Evolutionary conservation across 1,139 yeast genomes (phyloP), one percentile per base, ranked within the genome.

Genomic region (Protomyces macrosporus): DNA sequence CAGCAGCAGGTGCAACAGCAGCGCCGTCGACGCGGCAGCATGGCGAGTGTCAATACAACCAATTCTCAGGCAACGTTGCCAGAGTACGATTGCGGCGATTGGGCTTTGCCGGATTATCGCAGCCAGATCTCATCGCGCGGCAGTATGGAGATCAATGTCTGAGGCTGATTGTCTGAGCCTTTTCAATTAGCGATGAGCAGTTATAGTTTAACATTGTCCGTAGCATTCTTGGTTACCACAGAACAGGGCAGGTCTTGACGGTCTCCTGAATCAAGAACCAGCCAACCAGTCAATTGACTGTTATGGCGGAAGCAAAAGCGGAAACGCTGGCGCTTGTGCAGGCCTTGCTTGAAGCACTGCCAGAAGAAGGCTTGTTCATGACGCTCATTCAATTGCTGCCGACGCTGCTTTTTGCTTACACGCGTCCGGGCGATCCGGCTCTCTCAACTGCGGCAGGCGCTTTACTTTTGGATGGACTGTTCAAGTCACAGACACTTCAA

Each of bases 1-100:
- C 39, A 35, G 14, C 54, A 45, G 7, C 34, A 12, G 9, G 9
- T 40, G 39, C 54, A 45, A 14, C 30, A 45, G 34, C 60, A 53
- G 16, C 35, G 55, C 1, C 60, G 52, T 9, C 55, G 60, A 12
- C 45, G 54, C 3, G 45, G 55, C 7, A 57, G 60, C 12, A n/a
- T 45, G n/a, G 39, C 53, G n/a, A 33, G 40, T 14, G 14, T 50
- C 35, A 23, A 23, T 12, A 48, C 60, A n/a, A 35, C 23, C 10
- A 36, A 53, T 14, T 48, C 55, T n/a, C 40, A 57, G 37, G 54
- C 48, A 23, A 57, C 60, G 6, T n/a, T 57, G 55, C 60, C 60
- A 12, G 60, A 57, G 39, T 57, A 57, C 39, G 48, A 37, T 7
- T 9, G n/a, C 14, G 54, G 35, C 39, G 55, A 50, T 50, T 37